These are phyloP conservation scores for Rhinocladiella mackenziei DNA, from an alignment of 2,329 filamentous ascomycete genomes.

Conservation along the genomic window DNA sequence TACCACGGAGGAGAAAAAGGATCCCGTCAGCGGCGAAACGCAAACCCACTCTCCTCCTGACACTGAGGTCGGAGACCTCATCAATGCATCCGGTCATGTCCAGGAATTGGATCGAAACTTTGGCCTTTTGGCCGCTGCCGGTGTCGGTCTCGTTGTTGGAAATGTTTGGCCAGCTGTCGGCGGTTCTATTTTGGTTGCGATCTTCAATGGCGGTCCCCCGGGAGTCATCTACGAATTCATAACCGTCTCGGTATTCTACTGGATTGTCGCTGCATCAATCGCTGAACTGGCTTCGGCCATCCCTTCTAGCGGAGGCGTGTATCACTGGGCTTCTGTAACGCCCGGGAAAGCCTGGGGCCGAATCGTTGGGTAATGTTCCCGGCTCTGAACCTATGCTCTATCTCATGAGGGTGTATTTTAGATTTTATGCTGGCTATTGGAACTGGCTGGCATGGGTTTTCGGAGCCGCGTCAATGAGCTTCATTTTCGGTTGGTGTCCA, in stretches of 20 bases:
- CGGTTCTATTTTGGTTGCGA: slow-evolving; percentile 45
- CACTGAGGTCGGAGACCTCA: slow-evolving; percentile 16
- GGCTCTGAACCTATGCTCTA: no score
- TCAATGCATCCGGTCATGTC: slow-evolving; percentile 62
- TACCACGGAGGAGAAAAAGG: slow-evolving; percentile 7
- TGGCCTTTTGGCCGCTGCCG: slow-evolving; percentile 56
- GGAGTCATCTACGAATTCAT: slow-evolving; percentile 61
- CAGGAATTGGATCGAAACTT: slow-evolving; percentile 63
- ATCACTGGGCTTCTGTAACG: slow-evolving; percentile 59
- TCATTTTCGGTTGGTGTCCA: slow-evolving; percentile 45
- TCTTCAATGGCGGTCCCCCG: slow-evolving; percentile 56
- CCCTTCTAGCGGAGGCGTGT: slow-evolving; percentile 57
- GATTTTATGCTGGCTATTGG: slow-evolving; percentile 44
- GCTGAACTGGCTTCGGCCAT: slow-evolving; percentile 60
- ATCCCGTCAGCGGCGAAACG: not conserved
- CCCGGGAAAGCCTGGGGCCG: slow-evolving; percentile 54
- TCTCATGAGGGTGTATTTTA: slow-evolving; percentile 1
- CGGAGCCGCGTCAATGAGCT: slow-evolving; percentile 56
- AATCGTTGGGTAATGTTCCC: slow-evolving; percentile 44
- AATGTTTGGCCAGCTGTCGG: slow-evolving; percentile 63
- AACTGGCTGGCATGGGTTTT: slow-evolving; percentile 56
- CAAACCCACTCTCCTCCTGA: slow-evolving; percentile 1
- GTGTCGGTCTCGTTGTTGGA: slow-evolving; percentile 59
- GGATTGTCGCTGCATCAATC: slow-evolving; percentile 55
- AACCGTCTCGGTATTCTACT: slow-evolving; percentile 51